Conservation (phyloP, 192 early-diverging fungal genomes). For the Ramicandelaber brevisporus region DNA sequence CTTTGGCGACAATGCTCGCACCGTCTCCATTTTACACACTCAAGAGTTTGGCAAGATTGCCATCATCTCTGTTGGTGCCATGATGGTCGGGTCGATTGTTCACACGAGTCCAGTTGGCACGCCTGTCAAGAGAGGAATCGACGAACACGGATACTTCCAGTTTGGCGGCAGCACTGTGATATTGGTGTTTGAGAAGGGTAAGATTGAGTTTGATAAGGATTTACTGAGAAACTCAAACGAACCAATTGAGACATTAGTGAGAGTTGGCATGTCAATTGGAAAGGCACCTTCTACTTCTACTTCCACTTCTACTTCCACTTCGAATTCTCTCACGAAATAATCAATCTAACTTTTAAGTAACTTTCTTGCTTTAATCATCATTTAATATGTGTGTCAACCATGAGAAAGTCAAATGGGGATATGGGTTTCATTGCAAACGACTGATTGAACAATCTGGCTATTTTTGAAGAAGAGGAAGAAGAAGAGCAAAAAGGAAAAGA, state of each 20-base stretch:
- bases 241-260: slow-evolving; percentile 41
- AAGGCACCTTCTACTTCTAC: no score
- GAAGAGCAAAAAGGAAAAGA: no score
- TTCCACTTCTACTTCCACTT: no score
- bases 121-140: slow-evolving; percentile 25
- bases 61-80: slow-evolving; percentile 45
- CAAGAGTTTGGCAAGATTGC: slow-evolving; percentile 40
- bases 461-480: no score
- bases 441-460: no score
- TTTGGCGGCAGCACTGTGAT: slow-evolving; percentile 65
- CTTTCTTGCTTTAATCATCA: no score
- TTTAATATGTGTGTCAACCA: no score
- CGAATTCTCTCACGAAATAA: no score
- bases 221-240: slow-evolving; percentile 30
- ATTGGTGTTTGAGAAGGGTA: slow-evolving; percentile 30
- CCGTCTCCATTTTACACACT: slow-evolving; percentile 32
- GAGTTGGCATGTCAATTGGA: slow-evolving; percentile 20
- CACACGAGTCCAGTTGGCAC: slow-evolving; percentile 19
- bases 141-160: slow-evolving; percentile 60
- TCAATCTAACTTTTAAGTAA: no score
- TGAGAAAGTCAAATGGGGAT: no score
- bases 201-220: slow-evolving; percentile 40
- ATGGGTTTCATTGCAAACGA: no score
- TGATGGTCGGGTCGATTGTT: slow-evolving; percentile 62
- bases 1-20: slow-evolving; percentile 50